Evolutionary conservation across 495 filamentous ascomycete species (phyloP), one percentile per base, ranked within the genome.

Genomic region (Neurospora pannonica): DNA sequence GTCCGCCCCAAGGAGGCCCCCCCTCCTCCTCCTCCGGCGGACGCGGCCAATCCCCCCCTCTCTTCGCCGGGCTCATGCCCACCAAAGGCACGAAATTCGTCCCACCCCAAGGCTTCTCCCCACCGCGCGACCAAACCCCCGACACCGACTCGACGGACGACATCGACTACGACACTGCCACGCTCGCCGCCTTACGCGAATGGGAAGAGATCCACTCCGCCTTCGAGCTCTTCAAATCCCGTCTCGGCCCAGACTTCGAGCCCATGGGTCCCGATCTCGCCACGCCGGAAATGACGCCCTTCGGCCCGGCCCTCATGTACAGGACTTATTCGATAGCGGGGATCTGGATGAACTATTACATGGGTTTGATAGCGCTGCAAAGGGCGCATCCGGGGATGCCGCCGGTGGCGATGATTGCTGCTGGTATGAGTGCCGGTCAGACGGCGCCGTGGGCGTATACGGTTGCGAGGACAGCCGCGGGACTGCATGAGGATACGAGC

Each of bases 321-420:
- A 89, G 94, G 46, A 94, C 92, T 2, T 94, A 94, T 80, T 90
- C 90, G 31, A 96, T 98, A 76, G 92, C 92, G 17, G 91, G 92
- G 42, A 86, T 98, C 28, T 95, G 94, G 91, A 90, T 89, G 77
- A 90, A 93, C 71, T 97, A 91, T 79, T 92, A 95, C 83, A 92
- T 92, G 81, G 90, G 90, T 3, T 86, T 93, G 37, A 94, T 99
- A 70, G 84, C 95, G 69, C 87, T 94, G 28, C 83, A 93, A 70
- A 87, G 96, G 42, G 83, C 91, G 1, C 94, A 97, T 75, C 96
- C 96, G 0, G 89, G 87, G 3, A 97, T 98, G 94, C 96, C 94
- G 6, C 93, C 95, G 0, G 88, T 93, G n/a, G 91, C 94, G 72
- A 95, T 97, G 90, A 86, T 92, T 48, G 93, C 95, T 7, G 92